phyloP scores from a whole-genome alignment of 352 stramenopile genomes.

The Pythium utonaiense region DNA sequence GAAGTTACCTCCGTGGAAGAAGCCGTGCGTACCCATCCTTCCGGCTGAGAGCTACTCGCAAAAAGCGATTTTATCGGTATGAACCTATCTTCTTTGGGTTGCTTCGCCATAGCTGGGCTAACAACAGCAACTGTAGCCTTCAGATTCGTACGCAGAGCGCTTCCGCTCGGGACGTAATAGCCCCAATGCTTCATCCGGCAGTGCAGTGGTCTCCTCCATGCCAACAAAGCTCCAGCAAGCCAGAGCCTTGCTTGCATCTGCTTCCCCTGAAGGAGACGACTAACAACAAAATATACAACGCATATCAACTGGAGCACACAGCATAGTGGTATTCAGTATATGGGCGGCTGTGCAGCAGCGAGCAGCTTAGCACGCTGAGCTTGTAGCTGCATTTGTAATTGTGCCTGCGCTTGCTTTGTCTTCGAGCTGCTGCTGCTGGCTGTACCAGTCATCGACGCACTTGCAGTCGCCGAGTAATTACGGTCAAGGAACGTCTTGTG shows the following conservation, averaged over 20 bases:
- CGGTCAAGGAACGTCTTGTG: constrained; percentile 59
- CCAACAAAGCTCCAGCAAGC: background rate
- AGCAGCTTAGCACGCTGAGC: constrained; percentile 30
- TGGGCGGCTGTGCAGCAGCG: constrained; percentile 17
- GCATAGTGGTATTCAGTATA: constrained; percentile 14
- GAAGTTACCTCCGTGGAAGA: constrained; percentile 54
- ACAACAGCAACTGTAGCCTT: background rate
- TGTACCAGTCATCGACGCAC: background rate
- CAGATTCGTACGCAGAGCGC: constrained; percentile 32
- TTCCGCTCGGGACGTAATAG: constrained; percentile 22
- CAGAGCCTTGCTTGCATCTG: background rate
- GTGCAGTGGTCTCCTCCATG: background rate
- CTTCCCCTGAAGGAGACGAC: background rate
- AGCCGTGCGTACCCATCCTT: constrained; percentile 50
- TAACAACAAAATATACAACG: background rate
- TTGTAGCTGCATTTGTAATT: constrained; percentile 39
- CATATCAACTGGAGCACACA: background rate
- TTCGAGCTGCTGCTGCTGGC: constrained; percentile 41
- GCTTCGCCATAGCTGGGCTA: background rate
- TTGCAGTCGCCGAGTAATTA: constrained; percentile 35
- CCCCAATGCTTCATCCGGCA: background rate
- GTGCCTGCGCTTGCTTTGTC: constrained; percentile 50
- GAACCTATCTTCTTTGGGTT: background rate
- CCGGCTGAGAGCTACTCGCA: constrained; percentile 45
- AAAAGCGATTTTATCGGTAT: constrained; percentile 48